Base-by-base conservation (phyloP, 139 green algal genomes). In the Trebouxia sp. region DNA sequence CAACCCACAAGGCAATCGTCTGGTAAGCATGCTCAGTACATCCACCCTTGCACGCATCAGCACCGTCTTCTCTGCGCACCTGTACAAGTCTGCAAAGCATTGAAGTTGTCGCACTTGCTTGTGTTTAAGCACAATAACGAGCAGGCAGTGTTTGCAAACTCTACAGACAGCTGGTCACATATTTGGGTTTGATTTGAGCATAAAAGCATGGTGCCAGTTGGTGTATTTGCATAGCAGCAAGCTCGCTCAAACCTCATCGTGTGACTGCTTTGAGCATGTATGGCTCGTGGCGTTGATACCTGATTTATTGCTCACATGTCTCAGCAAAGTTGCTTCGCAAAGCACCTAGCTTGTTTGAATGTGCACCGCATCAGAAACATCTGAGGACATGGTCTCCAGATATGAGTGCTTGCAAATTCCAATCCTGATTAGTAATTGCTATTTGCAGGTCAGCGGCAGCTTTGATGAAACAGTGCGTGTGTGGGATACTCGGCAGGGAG, bases 381-480 rank as follows among this genome's bases (percentile, higher is more conserved):
- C 58, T 6, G 12, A 41, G 58, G n/a, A 3, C n/a, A 72, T 72
- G 2, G 26, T 22, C 1, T 58, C 20, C 2, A 5, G 50, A 28
- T 17, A 22, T 22, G 22, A 22, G 50, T 5, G 22, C 20, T 22
- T 28, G 26, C 3, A 2, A 17, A 58, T 17, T 22, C 3, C 50
- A 17, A 58, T 3, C 26, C 20, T 6, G 2, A 58, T 17, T 22
- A 22, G 50, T 22, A 6, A 22, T 26, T 39, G 51, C 75, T 32
- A 15, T 50, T 30, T 76, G 43, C 83, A 96, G 90, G 94, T 92
- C 5, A 96, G 86, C 26, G 95, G 90, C 43, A 92, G 87, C 66
- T 98, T 97, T 82, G 95, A 98, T 83, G 95, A 98, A 83, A 97
- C 91, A 9, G 79, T 98, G 28, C 79, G 90, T 6, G 53, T 98